Base-by-base conservation (phyloP, 2,329 filamentous ascomycete genomes). In the Diaporthe sp. region DNA sequence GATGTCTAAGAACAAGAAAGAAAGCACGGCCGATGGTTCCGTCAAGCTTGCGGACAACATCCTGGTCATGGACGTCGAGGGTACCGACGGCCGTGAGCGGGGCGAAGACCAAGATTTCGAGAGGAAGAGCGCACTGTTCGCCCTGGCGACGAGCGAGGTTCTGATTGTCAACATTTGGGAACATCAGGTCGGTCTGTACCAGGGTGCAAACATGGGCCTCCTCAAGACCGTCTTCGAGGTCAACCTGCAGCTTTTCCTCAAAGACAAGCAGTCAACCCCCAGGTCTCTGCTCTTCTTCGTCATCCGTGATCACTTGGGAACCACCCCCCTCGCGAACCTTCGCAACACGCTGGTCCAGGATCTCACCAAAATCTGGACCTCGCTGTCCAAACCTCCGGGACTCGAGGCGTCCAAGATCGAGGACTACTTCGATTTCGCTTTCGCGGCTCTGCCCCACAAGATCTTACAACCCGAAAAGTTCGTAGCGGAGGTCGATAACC, bases 101-200 rank as follows among this genome's bases (percentile, higher is more conserved):
- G 97, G 97, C 78, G 97, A 99, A 85, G 97, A 99, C 83, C 97
- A 99, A 85, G 97, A 99, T 83, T 99, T 99, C 84, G 97, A 99
- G 89, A 91, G 97, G 82, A 99, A 99, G 88, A 98, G 96, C 84
- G 97, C 97, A 34, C 90, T 99, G 28, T 99, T 99, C 86, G 97
- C 97, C 70, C 90, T 99, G 81, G 97, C 97, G 68, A 99, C 97
- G 25, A 98, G 96, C 83, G 97, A 99, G 87, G 96, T 99, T 71
- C 89, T 99, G 80, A 97, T 99, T 82, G 94, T 99, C 85, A 99
- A 99, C 83, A 98, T 99, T 79, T 99, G 97, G 97, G 97, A 99
- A 86, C 96, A 98, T 84, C 97, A 99, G 85, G 97, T 99, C 77
- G 97, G 97, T 65, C 85, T 99, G 84, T 99, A 99, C 83, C 96